phyloP scores from a whole-genome alignment of 2,329 filamentous ascomycete species.

The Fusarium keratoplasticum region DNA sequence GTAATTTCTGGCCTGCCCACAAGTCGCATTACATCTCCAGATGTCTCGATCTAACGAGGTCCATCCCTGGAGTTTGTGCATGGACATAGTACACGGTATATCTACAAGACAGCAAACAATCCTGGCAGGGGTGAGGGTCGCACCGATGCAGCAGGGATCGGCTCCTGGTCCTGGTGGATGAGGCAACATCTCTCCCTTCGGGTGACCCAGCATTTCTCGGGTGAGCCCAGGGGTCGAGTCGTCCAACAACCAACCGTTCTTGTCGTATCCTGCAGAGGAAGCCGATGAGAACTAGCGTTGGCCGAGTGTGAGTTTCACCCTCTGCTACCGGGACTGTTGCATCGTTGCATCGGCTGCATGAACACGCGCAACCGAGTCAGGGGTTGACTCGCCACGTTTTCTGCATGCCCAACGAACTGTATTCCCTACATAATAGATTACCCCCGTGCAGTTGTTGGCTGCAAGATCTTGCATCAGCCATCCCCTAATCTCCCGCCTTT shows the following conservation, averaged over 20 bases:
- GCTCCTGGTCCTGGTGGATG: background rate
- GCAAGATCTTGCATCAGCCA: conserved; percentile 3
- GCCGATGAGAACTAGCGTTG: background rate
- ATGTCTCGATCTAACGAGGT: background rate
- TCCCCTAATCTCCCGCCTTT: conserved; percentile 1
- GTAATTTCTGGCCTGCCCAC: background rate
- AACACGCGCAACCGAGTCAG: background rate
- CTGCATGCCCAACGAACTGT: background rate
- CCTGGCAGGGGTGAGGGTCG: background rate
- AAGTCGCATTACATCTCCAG: background rate
- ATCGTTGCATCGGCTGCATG: background rate
- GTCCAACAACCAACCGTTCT: background rate
- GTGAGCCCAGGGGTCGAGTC: background rate
- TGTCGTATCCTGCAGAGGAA: background rate
- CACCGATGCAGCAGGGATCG: background rate
- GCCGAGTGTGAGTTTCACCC: background rate
- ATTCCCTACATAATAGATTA: conserved; percentile 7
- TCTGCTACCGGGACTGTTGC: conserved; percentile 1
- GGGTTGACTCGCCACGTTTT: background rate
- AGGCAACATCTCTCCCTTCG: background rate
- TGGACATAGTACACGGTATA: background rate
- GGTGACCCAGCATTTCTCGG: background rate
- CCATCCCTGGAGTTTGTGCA: background rate
- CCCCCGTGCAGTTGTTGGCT: background rate
- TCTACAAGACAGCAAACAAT: background rate